Conservation (phyloP, 1,284 basidiomycete genomes). For the Chondrostereum purpureum region DNA sequence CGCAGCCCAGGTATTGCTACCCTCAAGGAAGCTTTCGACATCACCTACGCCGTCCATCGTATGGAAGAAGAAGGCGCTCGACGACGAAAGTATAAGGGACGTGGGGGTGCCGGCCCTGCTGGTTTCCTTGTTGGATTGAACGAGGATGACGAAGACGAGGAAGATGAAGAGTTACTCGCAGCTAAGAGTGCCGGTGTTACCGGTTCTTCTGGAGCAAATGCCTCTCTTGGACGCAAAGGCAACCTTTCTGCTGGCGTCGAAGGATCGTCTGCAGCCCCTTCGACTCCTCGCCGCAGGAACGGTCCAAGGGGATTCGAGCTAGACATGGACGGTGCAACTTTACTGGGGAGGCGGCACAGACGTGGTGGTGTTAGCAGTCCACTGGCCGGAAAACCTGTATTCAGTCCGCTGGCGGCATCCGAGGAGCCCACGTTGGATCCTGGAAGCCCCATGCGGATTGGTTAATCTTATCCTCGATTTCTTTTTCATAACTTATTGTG, state of each 20-base stretch:
- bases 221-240: slow-evolving; percentile 21
- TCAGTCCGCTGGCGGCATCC: slow-evolving; percentile 21
- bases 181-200: slow-evolving; percentile 30
- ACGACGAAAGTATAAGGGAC: slow-evolving; percentile 71
- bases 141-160: slow-evolving; percentile 83
- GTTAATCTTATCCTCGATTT: slow-evolving; percentile 11
- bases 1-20: slow-evolving; percentile 88
- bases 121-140: slow-evolving; percentile 85
- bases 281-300: slow-evolving; percentile 18
- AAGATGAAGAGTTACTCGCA: slow-evolving; percentile 39
- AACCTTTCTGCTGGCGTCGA: slow-evolving; percentile 11
- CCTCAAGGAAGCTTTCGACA: slow-evolving; percentile 97
- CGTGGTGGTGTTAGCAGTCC: slow-evolving; percentile 32
- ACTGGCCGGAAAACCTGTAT: slow-evolving; percentile 26
- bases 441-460: slow-evolving; percentile 18
- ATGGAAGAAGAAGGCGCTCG: slow-evolving; percentile 98
- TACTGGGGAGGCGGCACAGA: slow-evolving; percentile 69
- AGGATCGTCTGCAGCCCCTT: slow-evolving; percentile 1
- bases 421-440: slow-evolving; percentile 8
- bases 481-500: no score
- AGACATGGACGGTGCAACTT: slow-evolving; percentile 76
- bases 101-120: slow-evolving; percentile 71
- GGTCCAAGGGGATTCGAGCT: slow-evolving; percentile 61
- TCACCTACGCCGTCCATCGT: slow-evolving; percentile 97
- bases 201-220: not conserved